Evolutionary conservation across 2,329 filamentous ascomycete genomes (phyloP), one percentile per base, ranked within the genome.

Genomic region (Aspergillus tamarii): DNA sequence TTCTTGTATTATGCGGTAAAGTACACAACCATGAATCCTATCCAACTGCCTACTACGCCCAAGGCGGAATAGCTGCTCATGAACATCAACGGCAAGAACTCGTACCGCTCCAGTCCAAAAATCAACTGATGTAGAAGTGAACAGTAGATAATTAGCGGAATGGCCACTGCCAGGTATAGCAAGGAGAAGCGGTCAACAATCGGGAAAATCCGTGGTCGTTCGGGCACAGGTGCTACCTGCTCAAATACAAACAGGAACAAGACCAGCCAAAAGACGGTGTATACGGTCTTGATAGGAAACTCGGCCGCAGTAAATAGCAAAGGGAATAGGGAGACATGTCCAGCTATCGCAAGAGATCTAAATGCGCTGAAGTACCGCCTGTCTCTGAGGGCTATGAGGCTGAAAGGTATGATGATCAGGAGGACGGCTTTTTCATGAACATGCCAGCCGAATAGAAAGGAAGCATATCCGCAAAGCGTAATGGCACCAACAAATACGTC

Each of bases 401-500:
- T 96, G 83, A 98, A 98, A 0, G 95, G 95, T 56, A 98, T 91
- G 69, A 99, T 93, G 74, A 98, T 91, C 23, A 98, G 87, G 26
- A 99, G 85, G 62, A 99, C 91, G 1, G 95, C 95, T 79, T 99
- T 99, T 76, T 99, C 95, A 73, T 99, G 95, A 10, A 99, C 95
- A 74, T 99, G 95, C 93, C 94, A 99, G 62, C 95, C 94, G 71
- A 98, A 98, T 11, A 99, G 85, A 81, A 99, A 99, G 0, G 94
- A 97, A 0, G 94, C 91, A 75, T 97, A 99, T 63, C 92, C 95
- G 74, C 95, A 98, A 19, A 98, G 87, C 0, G 94, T 97, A 52
- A 97, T 87, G 0, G 93, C 90, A 4, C 93, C 93, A 48, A 98
- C 86, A 75, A 99, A 98, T 61, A 87, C 91, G 66, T 96, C 91